Conservation (phyloP, 257 asterid genomes). For the Parsonsia alboflavescens region DNA sequence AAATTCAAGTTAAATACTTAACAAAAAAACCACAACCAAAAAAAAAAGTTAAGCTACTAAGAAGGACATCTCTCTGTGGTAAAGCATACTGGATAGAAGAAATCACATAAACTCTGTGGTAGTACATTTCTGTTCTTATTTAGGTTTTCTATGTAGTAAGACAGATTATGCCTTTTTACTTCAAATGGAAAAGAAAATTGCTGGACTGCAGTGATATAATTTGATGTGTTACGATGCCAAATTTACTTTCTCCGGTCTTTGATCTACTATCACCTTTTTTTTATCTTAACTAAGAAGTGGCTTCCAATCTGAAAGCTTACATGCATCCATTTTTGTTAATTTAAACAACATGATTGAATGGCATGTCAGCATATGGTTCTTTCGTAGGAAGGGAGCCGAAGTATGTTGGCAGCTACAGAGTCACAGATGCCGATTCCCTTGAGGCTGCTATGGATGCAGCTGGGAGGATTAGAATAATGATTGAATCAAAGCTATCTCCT, state of each 20-base stretch:
- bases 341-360: background rate
- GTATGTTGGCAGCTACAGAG: slow-evolving; percentile 88
- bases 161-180: background rate
- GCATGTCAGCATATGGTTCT: background rate
- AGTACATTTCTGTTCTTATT: background rate
- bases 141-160: background rate
- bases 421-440: slow-evolving; percentile 86
- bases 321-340: background rate
- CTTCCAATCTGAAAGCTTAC: background rate
- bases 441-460: slow-evolving; percentile 85
- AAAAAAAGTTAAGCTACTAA: background rate
- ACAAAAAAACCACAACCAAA: no score
- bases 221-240: background rate
- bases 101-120: background rate
- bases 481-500: slow-evolving; percentile 89
- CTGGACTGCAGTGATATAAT: background rate
- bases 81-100: background rate
- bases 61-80: background rate
- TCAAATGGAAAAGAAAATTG: background rate
- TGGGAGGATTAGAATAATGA: slow-evolving; percentile 66
- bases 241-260: background rate
- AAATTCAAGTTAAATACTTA: background rate
- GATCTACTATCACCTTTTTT: background rate
- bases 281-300: background rate
- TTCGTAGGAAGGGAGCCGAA: slow-evolving; percentile 72